phyloP scores from a whole-genome alignment of 2,329 filamentous ascomycete species.

The Diaporthe humulicola region DNA sequence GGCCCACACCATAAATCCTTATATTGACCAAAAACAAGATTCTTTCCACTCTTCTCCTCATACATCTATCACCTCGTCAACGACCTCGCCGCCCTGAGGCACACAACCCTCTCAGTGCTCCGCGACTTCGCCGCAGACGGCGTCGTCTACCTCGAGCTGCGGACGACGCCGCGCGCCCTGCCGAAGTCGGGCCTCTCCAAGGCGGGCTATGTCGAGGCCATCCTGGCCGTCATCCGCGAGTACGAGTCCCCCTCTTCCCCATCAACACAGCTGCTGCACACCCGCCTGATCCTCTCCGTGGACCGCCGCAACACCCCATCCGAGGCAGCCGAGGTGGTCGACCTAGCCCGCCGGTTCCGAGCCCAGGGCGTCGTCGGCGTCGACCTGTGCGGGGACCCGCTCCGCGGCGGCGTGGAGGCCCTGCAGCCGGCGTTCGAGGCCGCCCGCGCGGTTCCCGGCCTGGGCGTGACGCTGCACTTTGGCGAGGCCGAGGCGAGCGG shows the following conservation, averaged over 20 bases:
- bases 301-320: slow-evolving; percentile 73
- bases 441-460: slow-evolving; percentile 63
- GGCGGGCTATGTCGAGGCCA: slow-evolving; percentile 72
- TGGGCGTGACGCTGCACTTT: slow-evolving; percentile 82
- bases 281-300: slow-evolving; percentile 79
- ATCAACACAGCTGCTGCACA: slow-evolving; percentile 59
- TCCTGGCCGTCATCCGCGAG: slow-evolving; percentile 73
- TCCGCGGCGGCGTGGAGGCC: slow-evolving; percentile 69
- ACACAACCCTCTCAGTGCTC: slow-evolving; percentile 76
- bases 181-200: slow-evolving; percentile 64
- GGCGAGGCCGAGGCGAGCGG: slow-evolving; percentile 75
- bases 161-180: slow-evolving; percentile 81
- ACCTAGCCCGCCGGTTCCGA: slow-evolving; percentile 70
- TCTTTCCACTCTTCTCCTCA: slow-evolving; percentile 83
- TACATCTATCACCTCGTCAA: slow-evolving; percentile 85
- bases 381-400: slow-evolving; percentile 84
- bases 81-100: slow-evolving; percentile 69
- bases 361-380: slow-evolving; percentile 75
- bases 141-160: slow-evolving; percentile 82
- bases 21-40: slow-evolving; percentile 59
- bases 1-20: neutral
- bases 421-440: slow-evolving; percentile 71
- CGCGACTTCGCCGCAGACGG: slow-evolving; percentile 77
- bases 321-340: slow-evolving; percentile 74
- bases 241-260: slow-evolving; percentile 54